phyloP scores from a whole-genome alignment of 2,329 filamentous ascomycete genomes.

The Penicillium sp. region DNA sequence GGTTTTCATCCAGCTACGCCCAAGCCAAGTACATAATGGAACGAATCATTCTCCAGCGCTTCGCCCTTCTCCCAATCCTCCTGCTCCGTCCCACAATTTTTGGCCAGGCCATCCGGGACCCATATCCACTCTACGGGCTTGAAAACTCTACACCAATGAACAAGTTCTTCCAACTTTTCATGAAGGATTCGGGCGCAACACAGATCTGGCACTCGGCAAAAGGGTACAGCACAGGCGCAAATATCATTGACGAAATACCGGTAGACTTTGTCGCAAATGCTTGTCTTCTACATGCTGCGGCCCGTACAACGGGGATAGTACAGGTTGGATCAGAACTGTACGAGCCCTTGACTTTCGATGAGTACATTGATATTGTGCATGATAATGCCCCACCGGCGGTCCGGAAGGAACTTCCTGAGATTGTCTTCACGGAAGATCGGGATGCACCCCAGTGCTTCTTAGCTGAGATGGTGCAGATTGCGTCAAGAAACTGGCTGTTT shows the following conservation, averaged over 20 bases:
- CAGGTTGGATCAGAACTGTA: conserved; percentile 32
- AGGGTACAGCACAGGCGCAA: conserved; percentile 28
- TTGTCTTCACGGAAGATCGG: conserved; percentile 31
- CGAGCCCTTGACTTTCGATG: conserved; percentile 29
- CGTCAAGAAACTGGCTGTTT: conserved; percentile 33
- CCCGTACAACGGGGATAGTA: conserved; percentile 29
- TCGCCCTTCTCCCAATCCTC: conserved; percentile 28
- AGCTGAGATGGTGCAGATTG: conserved; percentile 34
- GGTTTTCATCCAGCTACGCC: conserved; percentile 32
- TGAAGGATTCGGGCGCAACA: conserved; percentile 24
- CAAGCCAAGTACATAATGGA: conserved; percentile 35
- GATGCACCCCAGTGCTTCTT: conserved; percentile 28
- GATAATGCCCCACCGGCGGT: conserved; percentile 21
- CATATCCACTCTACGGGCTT: conserved; percentile 32
- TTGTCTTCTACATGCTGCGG: conserved; percentile 31
- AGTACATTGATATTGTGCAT: conserved; percentile 20
- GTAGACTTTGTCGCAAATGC: conserved; percentile 36
- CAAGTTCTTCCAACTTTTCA: conserved; percentile 29
- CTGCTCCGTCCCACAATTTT: conserved; percentile 34
- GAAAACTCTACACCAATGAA: conserved; percentile 32
- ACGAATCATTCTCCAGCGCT: conserved; percentile 27
- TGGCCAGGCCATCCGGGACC: conserved; percentile 28
- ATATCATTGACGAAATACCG: conserved; percentile 34
- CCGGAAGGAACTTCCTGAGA: conserved; percentile 22
- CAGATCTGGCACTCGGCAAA: conserved; percentile 33